These are phyloP conservation scores for Apophysomyces ossiformis DNA, from an alignment of 371 early-diverging fungal species.

Conservation along the genomic window DNA sequence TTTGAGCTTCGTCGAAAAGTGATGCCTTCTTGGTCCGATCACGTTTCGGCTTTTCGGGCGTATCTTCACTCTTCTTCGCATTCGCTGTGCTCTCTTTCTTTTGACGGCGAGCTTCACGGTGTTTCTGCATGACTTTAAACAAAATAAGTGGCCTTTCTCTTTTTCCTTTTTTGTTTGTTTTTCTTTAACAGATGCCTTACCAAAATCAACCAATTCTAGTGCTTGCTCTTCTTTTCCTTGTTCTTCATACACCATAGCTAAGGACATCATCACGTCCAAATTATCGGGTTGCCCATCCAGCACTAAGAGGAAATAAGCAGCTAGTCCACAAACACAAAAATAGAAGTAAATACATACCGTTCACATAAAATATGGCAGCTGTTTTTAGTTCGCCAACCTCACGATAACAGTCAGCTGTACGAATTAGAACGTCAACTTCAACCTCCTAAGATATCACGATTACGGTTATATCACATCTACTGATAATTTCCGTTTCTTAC, in stretches of 20 bases:
- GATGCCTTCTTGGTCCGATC: slow-evolving; percentile 13
- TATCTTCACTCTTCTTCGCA: slow-evolving; percentile 5
- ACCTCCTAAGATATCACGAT: slow-evolving; percentile 35
- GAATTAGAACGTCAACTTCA: slow-evolving; percentile 53
- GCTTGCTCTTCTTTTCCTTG: slow-evolving; percentile 80
- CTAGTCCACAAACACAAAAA: not conserved
- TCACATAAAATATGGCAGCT: slow-evolving; percentile 64
- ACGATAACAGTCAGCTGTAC: slow-evolving; percentile 72
- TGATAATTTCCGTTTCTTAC: slow-evolving; percentile 34
- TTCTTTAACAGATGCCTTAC: slow-evolving; percentile 25
- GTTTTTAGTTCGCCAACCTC: slow-evolving; percentile 69
- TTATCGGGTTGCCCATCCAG: slow-evolving; percentile 65
- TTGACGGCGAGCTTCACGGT: slow-evolving; percentile 30
- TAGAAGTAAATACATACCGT: slow-evolving; percentile 29
- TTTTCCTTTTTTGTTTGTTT: too few relatives aligned
- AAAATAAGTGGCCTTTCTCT: not conserved
- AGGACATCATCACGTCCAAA: slow-evolving; percentile 74
- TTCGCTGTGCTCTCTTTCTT: slow-evolving; percentile 14
- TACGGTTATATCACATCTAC: not conserved
- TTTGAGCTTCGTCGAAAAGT: slow-evolving; percentile 13
- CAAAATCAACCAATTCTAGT: slow-evolving; percentile 61
- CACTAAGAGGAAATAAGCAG: slow-evolving; percentile 21
- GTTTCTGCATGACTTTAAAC: slow-evolving; percentile 38
- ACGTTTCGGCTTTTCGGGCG: slow-evolving; percentile 2
- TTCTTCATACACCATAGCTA: slow-evolving; percentile 86